A percentile compares a stretch with the other conserved stretches of the same genome.
phyloP scores from a whole-genome alignment of 1,139 yeast species.

The Kurtzmaniella quercitrusa region DNA sequence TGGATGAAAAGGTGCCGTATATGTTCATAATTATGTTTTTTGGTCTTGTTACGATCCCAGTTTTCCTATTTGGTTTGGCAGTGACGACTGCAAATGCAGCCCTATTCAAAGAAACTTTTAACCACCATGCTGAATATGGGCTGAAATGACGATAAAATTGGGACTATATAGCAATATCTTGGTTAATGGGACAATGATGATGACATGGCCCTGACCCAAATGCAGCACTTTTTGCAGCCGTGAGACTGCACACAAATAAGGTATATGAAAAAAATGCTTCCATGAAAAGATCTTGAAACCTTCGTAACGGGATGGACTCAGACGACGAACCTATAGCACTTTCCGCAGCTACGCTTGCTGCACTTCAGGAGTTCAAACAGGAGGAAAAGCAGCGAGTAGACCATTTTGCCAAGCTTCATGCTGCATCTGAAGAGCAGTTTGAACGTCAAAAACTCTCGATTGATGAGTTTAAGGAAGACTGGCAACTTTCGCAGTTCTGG shows the following conservation, averaged over 20 bases:
- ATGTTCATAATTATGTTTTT: no score
- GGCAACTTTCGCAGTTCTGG: constrained; percentile 95
- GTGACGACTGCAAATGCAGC: no score
- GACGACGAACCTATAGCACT: constrained; percentile 45
- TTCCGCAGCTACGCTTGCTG: constrained; percentile 73
- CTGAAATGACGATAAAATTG: no score
- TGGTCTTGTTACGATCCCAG: no score
- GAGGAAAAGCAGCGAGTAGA: constrained; percentile 63
- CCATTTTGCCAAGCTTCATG: constrained; percentile 53
- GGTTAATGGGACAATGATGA: no score
- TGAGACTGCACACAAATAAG: background rate
- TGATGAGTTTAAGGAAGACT: constrained; percentile 77
- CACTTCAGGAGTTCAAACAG: constrained; percentile 62
- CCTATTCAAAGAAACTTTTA: no score
- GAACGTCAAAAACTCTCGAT: constrained; percentile 38
- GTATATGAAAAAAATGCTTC: background rate
- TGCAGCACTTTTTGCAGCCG: background rate
- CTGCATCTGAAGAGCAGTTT: constrained; percentile 55
- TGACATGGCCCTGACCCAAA: no score
- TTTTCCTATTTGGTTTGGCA: no score
- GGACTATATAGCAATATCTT: no score
- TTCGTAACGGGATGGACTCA: constrained; percentile 21
- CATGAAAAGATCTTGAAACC: background rate
- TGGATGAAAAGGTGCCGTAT: no score
- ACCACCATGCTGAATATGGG: no score